Evolutionary conservation across 106 monocot genomes (phyloP).

Genomic region (Agapanthus africanus): DNA sequence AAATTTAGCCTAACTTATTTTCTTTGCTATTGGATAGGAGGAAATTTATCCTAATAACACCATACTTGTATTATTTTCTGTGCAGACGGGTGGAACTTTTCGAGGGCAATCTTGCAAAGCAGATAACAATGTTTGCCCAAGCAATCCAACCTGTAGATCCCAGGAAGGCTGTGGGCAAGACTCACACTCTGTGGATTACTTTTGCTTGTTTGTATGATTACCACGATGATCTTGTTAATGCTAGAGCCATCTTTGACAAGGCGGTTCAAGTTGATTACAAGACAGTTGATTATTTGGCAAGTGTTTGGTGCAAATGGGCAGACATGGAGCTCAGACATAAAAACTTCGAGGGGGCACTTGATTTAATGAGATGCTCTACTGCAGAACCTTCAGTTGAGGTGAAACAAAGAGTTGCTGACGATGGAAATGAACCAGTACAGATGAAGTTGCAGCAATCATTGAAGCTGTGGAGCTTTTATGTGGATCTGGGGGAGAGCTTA

Average conservation of each 20-base stretch:
- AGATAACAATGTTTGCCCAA: constrained; percentile 79
- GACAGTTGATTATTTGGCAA: no score
- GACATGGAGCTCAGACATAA: constrained; percentile 85
- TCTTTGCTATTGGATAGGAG: no score
- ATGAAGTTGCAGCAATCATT: constrained; percentile 88
- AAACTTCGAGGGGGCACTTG: constrained; percentile 27
- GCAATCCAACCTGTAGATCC: constrained; percentile 94
- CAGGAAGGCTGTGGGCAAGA: constrained; percentile 90
- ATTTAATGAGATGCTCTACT: constrained; percentile 25
- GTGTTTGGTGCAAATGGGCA: no score
- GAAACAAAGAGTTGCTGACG: constrained; percentile 89
- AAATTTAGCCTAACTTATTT: no score
- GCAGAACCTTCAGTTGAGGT: constrained; percentile 93
- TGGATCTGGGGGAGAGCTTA: constrained; percentile 88
- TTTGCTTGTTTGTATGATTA: constrained; percentile 85
- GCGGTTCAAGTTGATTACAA: constrained; percentile 38
- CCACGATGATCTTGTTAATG: constrained; percentile 80
- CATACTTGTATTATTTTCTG: not conserved
- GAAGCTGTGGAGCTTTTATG: constrained; percentile 86
- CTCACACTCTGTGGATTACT: constrained; percentile 87
- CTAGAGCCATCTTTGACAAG: constrained; percentile 81
- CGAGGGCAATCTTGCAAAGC: constrained; percentile 75
- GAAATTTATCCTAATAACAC: not conserved
- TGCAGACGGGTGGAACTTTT: constrained; percentile 85
- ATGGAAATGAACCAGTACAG: constrained; percentile 89